Base-by-base conservation (phyloP, 805 yeast genomes). In the Ogataea dorogensis region DNA sequence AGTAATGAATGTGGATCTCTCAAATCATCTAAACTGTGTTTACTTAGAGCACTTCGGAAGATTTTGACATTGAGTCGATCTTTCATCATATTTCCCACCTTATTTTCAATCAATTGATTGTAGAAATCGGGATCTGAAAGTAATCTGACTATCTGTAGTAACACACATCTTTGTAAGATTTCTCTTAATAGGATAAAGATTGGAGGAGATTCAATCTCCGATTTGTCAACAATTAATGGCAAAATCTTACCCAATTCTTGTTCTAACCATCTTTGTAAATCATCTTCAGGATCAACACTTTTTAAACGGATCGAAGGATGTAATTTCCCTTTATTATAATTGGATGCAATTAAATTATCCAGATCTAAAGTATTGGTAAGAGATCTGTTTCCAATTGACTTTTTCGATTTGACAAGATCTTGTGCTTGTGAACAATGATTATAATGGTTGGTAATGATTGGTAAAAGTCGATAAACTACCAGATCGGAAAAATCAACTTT, bases 41-140 rank as follows among this genome's bases (percentile, higher is more conserved):
- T 72, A 43, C 80, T 81, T 22, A 88, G 62, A 1, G 86, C 84
- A 15, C 72, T 76, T 42, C 95, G 63, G 15, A 89, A 69, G 45
- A 78, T 73, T 41, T 80, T 75, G 1, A 88, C 94, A 50, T 85
- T 86, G 23, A 73, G 73, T 37, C 88, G 65, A 50, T 86, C 94
- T 44, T 78, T 78, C 53, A 89, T 64, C 9, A 82, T 72, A 19
- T 71, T 71, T 3, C 86, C 80, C 2, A 84, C 73, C 2, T 72
- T 56, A 33, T 73, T 71, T 7, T 79, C 78, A 11, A 87, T 67
- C 25, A 69, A 51, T 37, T 77, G 73, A 54, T 89, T 89, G 75
- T 82, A 83, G 42, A 77, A 82, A 54, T 87, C 95, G 1, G 91
- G 76, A 31, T 83, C 89, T 0, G 81, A 61, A 1, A 82, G 48